A percentile compares a stretch with the other conserved stretches of the same genome.
phyloP scores from a whole-genome alignment of 2,329 filamentous ascomycete species.

The Aspergillus hortae region DNA sequence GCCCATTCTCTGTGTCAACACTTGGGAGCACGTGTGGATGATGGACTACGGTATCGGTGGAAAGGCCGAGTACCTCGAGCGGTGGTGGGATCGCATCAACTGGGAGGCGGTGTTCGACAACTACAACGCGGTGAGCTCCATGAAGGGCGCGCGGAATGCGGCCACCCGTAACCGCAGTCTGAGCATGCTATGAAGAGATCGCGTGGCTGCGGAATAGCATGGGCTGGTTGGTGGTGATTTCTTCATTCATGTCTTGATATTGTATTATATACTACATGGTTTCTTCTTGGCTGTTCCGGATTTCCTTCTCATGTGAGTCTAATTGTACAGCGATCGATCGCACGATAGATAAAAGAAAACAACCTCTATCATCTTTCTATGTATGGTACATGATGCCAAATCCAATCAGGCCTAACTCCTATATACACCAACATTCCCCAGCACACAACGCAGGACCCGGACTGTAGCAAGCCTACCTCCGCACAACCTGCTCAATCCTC shows the following conservation, averaged over 20 bases:
- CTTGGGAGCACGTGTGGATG: conserved; percentile 93
- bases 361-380: conserved; percentile 12
- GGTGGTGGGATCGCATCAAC: conserved; percentile 86
- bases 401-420: not conserved
- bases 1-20: conserved; percentile 86
- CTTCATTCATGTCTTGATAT: conserved; percentile 17
- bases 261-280: conserved; percentile 26
- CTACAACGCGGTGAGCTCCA: conserved; percentile 32
- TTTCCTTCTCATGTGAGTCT: conserved; percentile 11
- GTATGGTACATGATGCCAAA: not conserved
- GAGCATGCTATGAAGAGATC: conserved; percentile 21
- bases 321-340: conserved; percentile 20
- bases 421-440: not conserved
- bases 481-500: conserved; percentile 61
- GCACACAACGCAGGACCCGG: not conserved
- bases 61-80: conserved; percentile 70
- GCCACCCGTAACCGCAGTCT: conserved; percentile 22
- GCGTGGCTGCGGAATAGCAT: not conserved
- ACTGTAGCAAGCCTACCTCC: not conserved
- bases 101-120: conserved; percentile 68
- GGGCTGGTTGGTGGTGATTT: conserved; percentile 2
- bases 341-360: conserved; percentile 8
- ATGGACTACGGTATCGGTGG: conserved; percentile 73
- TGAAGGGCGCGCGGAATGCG: conserved; percentile 19
- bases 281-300: conserved; percentile 13